A percentile compares a stretch with the other conserved stretches of the same genome.
Evolutionary conservation across 768 basidiomycete genomes (phyloP).

Genomic region (Tephrocybe rancida): DNA sequence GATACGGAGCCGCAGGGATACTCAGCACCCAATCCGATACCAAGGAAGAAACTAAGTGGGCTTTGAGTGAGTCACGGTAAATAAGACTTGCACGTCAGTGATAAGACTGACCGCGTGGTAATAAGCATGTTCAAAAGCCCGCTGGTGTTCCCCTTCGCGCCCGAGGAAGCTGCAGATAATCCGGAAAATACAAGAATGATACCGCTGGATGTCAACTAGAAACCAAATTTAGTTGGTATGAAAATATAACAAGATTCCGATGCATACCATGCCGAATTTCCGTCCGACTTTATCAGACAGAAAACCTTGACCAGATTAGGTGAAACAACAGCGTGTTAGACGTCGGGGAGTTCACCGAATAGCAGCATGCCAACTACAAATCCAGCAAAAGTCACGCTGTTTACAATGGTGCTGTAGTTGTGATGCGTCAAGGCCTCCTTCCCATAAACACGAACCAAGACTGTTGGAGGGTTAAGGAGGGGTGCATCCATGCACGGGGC

Average conservation of each 20-base stretch:
- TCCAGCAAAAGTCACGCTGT: constrained; percentile 77
- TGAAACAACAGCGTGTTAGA: background rate
- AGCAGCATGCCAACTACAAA: constrained; percentile 79
- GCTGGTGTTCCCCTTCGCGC: constrained; percentile 64
- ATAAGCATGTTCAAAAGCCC: constrained; percentile 78
- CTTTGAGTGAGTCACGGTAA: too few species aligned
- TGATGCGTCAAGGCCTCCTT: constrained; percentile 44
- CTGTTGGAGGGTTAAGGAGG: constrained; percentile 29
- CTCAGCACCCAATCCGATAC: constrained; percentile 85
- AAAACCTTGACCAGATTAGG: constrained; percentile 39
- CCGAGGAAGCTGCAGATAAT: constrained; percentile 81
- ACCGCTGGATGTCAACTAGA: constrained; percentile 72
- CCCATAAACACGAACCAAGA: constrained; percentile 72
- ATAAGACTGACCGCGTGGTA: constrained; percentile 61
- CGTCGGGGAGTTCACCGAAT: constrained; percentile 49
- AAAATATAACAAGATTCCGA: constrained; percentile 18
- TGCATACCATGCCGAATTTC: constrained; percentile 86
- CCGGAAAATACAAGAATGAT: constrained; percentile 84
- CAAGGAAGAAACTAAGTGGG: constrained; percentile 84
- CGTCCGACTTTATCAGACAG: constrained; percentile 83
- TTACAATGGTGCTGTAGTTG: constrained; percentile 64
- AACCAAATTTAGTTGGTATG: constrained; percentile 8
- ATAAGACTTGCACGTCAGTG: background rate
- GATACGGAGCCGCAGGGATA: constrained; percentile 92
- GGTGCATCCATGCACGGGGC: background rate